Conservation (phyloP, 495 filamentous ascomycete genomes). For the Penicillium egyptiacum region DNA sequence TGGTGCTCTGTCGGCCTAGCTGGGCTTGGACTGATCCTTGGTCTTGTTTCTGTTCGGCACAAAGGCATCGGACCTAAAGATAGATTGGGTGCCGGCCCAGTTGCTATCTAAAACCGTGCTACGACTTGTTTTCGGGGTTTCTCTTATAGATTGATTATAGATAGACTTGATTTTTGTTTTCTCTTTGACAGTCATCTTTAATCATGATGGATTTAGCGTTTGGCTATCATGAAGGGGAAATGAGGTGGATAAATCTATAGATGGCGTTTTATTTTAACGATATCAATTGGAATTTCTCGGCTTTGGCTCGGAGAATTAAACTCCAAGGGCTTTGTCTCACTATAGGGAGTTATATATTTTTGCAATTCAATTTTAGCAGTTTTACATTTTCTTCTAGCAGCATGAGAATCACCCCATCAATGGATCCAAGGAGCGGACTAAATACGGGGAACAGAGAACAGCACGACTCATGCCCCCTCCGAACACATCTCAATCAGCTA, state of each 20-base stretch:
- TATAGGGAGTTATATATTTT: neutral
- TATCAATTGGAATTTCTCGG: too few relatives aligned
- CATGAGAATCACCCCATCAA: neutral
- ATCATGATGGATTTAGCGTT: neutral
- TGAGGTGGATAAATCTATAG: neutral
- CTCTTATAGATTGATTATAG: constrained; percentile 4
- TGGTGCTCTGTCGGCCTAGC: constrained; percentile 39
- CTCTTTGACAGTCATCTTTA: neutral
- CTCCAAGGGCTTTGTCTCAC: too few relatives aligned
- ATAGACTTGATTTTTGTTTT: neutral
- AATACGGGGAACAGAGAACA: neutral
- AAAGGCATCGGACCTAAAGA: constrained; percentile 35
- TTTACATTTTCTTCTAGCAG: neutral
- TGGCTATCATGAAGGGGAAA: neutral
- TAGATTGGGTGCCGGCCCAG: constrained; percentile 23
- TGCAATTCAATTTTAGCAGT: neutral
- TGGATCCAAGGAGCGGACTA: neutral
- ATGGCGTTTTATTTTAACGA: neutral
- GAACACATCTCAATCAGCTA: neutral
- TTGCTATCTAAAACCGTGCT: constrained; percentile 23
- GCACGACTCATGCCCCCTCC: neutral
- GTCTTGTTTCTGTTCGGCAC: constrained; percentile 28
- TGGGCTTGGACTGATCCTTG: constrained; percentile 33
- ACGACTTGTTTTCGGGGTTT: neutral
- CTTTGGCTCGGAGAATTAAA: too few relatives aligned